A percentile compares a stretch with the other conserved stretches of the same genome.
These are phyloP conservation scores for Wickerhamiella azymoides DNA, from an alignment of 805 yeast species.

Conservation along the genomic window DNA sequence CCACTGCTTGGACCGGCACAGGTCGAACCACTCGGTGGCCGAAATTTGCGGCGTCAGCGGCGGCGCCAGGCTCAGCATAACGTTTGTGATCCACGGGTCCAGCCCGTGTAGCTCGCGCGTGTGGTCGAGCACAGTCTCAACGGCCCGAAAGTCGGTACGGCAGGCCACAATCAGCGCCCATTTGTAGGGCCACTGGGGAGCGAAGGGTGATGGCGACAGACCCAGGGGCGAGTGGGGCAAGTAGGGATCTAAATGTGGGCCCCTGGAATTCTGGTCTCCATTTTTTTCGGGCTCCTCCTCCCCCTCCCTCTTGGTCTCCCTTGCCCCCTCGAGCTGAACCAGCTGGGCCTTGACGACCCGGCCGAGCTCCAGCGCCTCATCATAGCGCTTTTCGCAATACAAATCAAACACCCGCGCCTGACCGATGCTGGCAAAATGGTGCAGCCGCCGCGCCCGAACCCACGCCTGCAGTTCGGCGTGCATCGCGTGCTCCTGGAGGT, in stretches of 20 bases:
- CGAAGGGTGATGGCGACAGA: neutral
- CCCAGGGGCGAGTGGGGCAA: too few species aligned
- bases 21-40: slow-evolving; percentile 12
- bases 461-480: neutral
- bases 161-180: slow-evolving; percentile 10
- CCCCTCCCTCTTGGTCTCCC: neutral
- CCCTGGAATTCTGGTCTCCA: too few species aligned
- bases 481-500: slow-evolving; percentile 10
- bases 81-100: slow-evolving; percentile 10
- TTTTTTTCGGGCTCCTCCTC: too few species aligned
- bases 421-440: neutral
- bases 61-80: slow-evolving; percentile 12
- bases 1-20: slow-evolving; percentile 14
- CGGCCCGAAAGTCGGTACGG: slow-evolving; percentile 6
- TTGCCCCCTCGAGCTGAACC: neutral
- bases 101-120: slow-evolving; percentile 8
- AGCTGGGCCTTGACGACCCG: neutral
- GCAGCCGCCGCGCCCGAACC: neutral
- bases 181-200: slow-evolving; percentile 4
- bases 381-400: neutral
- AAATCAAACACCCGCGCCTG: slow-evolving; percentile 4
- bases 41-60: slow-evolving; percentile 10
- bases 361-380: slow-evolving; percentile 8
- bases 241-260: too few species aligned
- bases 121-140: slow-evolving; percentile 8